Evolutionary conservation across 345 rosid genomes (phyloP), one percentile per base, ranked within the genome.

Genomic region (Psidium friedrichsthalianum): DNA sequence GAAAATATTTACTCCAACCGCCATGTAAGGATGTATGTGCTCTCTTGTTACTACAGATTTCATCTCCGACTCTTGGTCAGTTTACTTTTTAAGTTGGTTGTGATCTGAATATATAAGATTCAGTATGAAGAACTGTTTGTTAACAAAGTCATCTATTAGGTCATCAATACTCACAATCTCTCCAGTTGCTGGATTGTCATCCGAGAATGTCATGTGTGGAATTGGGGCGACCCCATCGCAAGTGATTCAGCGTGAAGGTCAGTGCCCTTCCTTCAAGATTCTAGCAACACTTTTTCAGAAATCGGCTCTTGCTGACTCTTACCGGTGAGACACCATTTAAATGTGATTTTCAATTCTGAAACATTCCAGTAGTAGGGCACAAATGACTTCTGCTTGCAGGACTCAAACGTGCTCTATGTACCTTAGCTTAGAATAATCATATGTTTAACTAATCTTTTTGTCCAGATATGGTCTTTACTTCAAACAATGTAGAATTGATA

Each of bases 171-270:
- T 91, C 74, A 84, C 92, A 82, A 89, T 58, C 88, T 93, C 94
- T 82, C 89, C 95, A 47, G 83, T 91, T 81, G 89, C 88, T n/a
- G 94, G 94, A 83, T 86, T 88, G 83, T 96, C 98, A 82, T 91
- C 93, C 25, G 99, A 95, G 90, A 96, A 92, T 90, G 92, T 94
- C 78, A 87, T 91, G 85, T 91, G 92, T 88, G 99, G 95, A 87
- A 85, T 91, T 82, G 94, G 93, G 86, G 69, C 92, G 27, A 91
- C 94, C 82, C 92, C 93, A 88, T 91, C 97, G 86, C 94, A 40
- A 94, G 90, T 83, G 96, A 92, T 86, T 89, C 85, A 91, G 94
- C 93, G 89, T 89, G 89, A 95, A 94, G 99, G 99, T 95, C 56
- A 86, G 91, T 87, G 78, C 51, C 90, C 74, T 82, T 54, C 80